Base-by-base conservation (phyloP, 345 rosid genomes). In the Murraya paniculata region DNA sequence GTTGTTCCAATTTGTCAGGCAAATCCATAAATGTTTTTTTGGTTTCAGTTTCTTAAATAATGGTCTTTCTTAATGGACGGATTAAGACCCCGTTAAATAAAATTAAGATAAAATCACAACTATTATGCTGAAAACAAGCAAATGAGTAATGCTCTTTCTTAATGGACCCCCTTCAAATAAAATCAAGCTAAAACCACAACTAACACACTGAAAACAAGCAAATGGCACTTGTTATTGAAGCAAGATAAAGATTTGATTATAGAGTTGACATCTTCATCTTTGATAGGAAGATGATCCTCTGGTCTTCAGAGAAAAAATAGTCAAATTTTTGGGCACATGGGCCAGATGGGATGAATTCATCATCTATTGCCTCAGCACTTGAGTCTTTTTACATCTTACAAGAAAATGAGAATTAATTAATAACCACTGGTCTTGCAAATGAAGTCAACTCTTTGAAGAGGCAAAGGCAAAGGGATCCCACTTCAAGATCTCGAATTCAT, bases 401-500 rank as follows among this genome's bases (percentile, higher is more conserved):
- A 39, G 45, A 39, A 39, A 39, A 39, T 39, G 9, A 39, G 45
- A 39, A 39, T 39, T 39, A 39, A 9, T 9, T 39, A 39, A 9
- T 25, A 48, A 48, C 11, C 6, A 18, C 16, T 50, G 24, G 38
- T 56, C 58, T 22, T 33, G 28, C 48, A 57, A 55, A 57, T 24
- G 27, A 71, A 72, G 66, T 72, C 76, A 72, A 58, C 35, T 13
- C 38, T 33, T 72, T 35, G 58, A 8, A 27, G 35, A 45, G 59
- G 73, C 36, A 6, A 58, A 0, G 61, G 61, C 27, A 3, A n/a
- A 56, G 24, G 24, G 9, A 56, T n/a, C 61, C 61, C 27, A 7
- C 69, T 19, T 24, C 76, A 72, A 72, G 65, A 57, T 58, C 50
- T 57, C 59, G 65, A 24, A 35, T 41, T 14, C 55, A 14, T 56